Evolutionary conservation across 345 rosid genomes (phyloP), one percentile per base, ranked within the genome.

Genomic region (Aurinia saxatilis): DNA sequence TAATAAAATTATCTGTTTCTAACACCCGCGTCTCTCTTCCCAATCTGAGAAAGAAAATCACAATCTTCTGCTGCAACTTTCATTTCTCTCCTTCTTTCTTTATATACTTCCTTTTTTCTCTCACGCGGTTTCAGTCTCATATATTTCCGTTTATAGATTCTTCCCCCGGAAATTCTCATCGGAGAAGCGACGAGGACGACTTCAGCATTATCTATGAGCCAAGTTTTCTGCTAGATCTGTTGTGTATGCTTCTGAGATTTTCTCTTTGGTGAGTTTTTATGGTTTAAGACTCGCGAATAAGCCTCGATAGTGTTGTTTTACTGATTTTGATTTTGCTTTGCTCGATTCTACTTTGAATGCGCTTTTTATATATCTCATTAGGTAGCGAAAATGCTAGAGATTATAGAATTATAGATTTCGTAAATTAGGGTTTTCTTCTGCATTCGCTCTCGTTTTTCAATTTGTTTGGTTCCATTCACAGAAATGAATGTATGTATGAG

Each of bases 381-480:
- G 56, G 25, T 31, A 21, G 16, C 6, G 18, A 50, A n/a, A 51
- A 16, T 60, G 55, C 12, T 46, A 8, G 60, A 54, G 61, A 27
- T 47, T 46, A 1, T 60, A 9, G 10, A 36, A 41, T 42, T n/a
- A n/a, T n/a, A n/a, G n/a, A n/a, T n/a, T 52, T 27, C 14, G 7
- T 38, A 48, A 30, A 63, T 56, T 70, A 70, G 74, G 74, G 69
- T 38, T 62, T 62, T 46, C n/a, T n/a, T n/a, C n/a, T n/a, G n/a
- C n/a, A n/a, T n/a, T n/a, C n/a, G n/a, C 25, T 37, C 57, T 13
- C 37, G 25, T 57, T 25, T 35, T 44, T 55, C 10, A 23, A 11
- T 25, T 25, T 51, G 8, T 19, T 25, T 27, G 16, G 31, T 51
- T 60, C 5, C 7, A 50, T 52, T 42, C n/a, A 21, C 29, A 8